Evolutionary conservation across 2,329 filamentous ascomycete species (phyloP).

Genomic region (Alternaria novae-zelandiae): DNA sequence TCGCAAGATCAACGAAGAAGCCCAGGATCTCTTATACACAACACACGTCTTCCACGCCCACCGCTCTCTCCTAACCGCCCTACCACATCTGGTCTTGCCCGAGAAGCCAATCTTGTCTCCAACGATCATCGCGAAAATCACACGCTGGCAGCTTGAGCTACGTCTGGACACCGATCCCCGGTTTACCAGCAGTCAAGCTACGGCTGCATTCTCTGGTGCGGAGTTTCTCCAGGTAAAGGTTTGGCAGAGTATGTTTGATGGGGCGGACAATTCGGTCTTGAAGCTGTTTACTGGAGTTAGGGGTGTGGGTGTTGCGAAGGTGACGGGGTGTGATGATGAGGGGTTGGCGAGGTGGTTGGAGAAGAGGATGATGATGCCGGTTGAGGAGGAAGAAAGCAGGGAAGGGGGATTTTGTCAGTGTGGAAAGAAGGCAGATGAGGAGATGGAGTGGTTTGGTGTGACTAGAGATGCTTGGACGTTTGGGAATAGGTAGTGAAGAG

Average conservation of each 20-base stretch:
- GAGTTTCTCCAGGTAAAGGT: slow-evolving; percentile 59
- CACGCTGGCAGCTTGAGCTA: slow-evolving; percentile 54
- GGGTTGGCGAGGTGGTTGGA: slow-evolving; percentile 55
- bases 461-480: slow-evolving; percentile 27
- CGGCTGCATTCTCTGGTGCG: slow-evolving; percentile 53
- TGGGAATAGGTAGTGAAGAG: slow-evolving; percentile 21
- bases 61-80: slow-evolving; percentile 51
- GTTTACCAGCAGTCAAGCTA: slow-evolving; percentile 50
- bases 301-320: slow-evolving; percentile 52
- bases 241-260: slow-evolving; percentile 51
- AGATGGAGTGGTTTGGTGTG: slow-evolving; percentile 21
- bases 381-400: slow-evolving; percentile 26
- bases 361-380: slow-evolving; percentile 50
- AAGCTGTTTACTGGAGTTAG: slow-evolving; percentile 55
- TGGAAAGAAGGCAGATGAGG: slow-evolving; percentile 15
- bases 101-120: slow-evolving; percentile 47
- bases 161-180: slow-evolving; percentile 58
- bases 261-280: slow-evolving; percentile 52
- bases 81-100: slow-evolving; percentile 52
- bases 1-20: slow-evolving; percentile 51
- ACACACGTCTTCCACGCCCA: slow-evolving; percentile 59
- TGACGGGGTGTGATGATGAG: slow-evolving; percentile 53
- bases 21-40: slow-evolving; percentile 55
- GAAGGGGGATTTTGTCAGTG: slow-evolving; percentile 37
- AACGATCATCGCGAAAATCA: slow-evolving; percentile 45